phyloP scores from a whole-genome alignment of 495 filamentous ascomycete species.

The Aspergillus diversus region DNA sequence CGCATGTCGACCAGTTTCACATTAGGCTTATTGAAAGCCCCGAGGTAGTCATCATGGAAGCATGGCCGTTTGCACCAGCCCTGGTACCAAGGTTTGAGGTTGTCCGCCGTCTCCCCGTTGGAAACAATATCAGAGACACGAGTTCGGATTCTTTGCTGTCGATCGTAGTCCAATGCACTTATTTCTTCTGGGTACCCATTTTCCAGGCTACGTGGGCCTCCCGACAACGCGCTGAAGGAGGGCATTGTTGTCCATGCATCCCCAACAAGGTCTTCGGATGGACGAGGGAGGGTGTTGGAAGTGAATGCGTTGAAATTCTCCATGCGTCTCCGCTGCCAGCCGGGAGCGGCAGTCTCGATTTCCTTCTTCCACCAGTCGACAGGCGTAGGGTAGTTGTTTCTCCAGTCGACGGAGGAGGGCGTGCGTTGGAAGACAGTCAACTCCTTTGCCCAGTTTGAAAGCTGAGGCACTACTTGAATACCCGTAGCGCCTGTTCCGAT shows the following conservation, averaged over 20 bases:
- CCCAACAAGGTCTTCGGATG: constrained; percentile 37
- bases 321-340: constrained; percentile 45
- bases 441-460: constrained; percentile 29
- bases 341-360: constrained; percentile 36
- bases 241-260: constrained; percentile 40
- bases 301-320: constrained; percentile 33
- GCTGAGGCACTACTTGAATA: constrained; percentile 37
- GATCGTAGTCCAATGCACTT: not conserved
- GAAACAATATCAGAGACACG: not conserved
- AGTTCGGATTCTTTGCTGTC: not conserved
- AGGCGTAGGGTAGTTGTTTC: constrained; percentile 53
- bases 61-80: constrained; percentile 12
- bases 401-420: constrained; percentile 49
- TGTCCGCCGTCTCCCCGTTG: not conserved
- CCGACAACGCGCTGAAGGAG: constrained; percentile 16
- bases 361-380: constrained; percentile 46
- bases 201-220: not conserved
- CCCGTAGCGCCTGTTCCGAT: constrained; percentile 50
- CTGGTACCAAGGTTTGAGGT: constrained; percentile 5
- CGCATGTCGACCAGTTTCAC: constrained; percentile 39
- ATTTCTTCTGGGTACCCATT: not conserved
- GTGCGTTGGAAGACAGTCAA: constrained; percentile 50
- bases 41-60: constrained; percentile 8
- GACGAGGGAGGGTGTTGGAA: constrained; percentile 21
- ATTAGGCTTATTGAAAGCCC: constrained; percentile 32